These are phyloP conservation scores for Hamamelis virginiana DNA, from an alignment of 164 flowering plant species.

Conservation along the genomic window DNA sequence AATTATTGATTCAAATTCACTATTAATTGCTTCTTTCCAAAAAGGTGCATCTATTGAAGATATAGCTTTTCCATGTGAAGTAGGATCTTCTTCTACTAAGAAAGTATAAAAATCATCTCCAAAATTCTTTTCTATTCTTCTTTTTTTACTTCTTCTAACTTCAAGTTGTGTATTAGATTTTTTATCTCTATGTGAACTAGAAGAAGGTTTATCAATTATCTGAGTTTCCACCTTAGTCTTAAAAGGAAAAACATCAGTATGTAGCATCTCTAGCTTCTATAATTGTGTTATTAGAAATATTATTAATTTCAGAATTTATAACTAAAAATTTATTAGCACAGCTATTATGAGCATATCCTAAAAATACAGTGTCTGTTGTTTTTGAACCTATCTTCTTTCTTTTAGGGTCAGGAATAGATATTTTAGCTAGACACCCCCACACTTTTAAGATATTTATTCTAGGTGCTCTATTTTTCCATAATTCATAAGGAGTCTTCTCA, in stretches of 20 bases:
- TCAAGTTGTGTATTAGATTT: neutral
- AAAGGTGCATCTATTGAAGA: neutral
- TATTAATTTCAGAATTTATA: neutral
- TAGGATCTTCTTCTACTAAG: neutral
- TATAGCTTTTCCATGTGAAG: neutral
- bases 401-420: neutral
- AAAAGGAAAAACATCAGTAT: neutral
- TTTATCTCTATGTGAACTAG: neutral
- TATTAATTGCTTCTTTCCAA: conserved; percentile 4
- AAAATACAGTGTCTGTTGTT: neutral
- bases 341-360: neutral
- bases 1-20: conserved; percentile 2
- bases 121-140: neutral
- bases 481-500: neutral
- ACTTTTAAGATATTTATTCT: neutral
- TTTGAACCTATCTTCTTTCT: neutral
- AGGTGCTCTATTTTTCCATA: neutral
- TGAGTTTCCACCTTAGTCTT: neutral
- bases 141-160: conserved; percentile 1
- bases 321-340: neutral
- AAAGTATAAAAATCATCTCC: neutral
- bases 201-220: neutral
- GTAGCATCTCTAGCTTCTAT: neutral
- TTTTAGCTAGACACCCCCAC: conserved; percentile 1
- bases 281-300: neutral